A percentile compares a stretch with the other conserved stretches of the same genome.
phyloP scores from a whole-genome alignment of 352 stramenopile genomes.

The Phytophthora gonapodyides region DNA sequence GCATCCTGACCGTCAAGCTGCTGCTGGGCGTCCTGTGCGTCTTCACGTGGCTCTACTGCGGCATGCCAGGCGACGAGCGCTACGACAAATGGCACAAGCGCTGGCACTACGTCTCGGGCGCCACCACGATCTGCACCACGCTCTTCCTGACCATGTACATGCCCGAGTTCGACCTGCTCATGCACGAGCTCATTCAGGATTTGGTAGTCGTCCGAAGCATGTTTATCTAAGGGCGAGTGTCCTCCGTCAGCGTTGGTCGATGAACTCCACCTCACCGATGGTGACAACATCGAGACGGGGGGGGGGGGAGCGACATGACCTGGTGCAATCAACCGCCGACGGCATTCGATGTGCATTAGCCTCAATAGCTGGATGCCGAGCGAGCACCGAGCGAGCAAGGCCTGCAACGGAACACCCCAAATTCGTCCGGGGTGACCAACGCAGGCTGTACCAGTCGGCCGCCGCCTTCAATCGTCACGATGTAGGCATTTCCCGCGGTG shows the following conservation, averaged over 20 bases:
- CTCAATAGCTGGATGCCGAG: slow-evolving; percentile 2
- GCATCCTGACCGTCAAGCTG: slow-evolving; percentile 70
- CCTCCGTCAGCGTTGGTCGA: background rate
- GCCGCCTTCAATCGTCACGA: background rate
- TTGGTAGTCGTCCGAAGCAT: slow-evolving; percentile 52
- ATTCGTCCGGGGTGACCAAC: too few species aligned
- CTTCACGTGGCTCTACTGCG: slow-evolving; percentile 87
- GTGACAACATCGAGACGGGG: background rate
- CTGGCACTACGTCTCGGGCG: slow-evolving; percentile 84
- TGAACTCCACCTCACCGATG: background rate
- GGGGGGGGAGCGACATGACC: slow-evolving; percentile 1
- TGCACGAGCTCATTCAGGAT: slow-evolving; percentile 77
- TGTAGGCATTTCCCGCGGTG: background rate
- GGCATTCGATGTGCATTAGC: slow-evolving; percentile 13
- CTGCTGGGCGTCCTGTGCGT: slow-evolving; percentile 54
- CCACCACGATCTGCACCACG: slow-evolving; percentile 77
- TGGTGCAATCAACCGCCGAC: background rate
- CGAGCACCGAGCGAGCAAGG: background rate
- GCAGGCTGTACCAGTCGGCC: too few species aligned
- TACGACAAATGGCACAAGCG: slow-evolving; percentile 84
- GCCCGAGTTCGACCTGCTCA: slow-evolving; percentile 78
- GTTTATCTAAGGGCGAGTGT: slow-evolving; percentile 40
- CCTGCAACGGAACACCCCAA: too few species aligned
- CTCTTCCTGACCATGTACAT: slow-evolving; percentile 77
- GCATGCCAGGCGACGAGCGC: slow-evolving; percentile 64